Percentiles rank a stretch among this genome's conserved stretches.
Conservation (phyloP, 768 basidiomycete species). For the Lactarius hengduanensis region DNA sequence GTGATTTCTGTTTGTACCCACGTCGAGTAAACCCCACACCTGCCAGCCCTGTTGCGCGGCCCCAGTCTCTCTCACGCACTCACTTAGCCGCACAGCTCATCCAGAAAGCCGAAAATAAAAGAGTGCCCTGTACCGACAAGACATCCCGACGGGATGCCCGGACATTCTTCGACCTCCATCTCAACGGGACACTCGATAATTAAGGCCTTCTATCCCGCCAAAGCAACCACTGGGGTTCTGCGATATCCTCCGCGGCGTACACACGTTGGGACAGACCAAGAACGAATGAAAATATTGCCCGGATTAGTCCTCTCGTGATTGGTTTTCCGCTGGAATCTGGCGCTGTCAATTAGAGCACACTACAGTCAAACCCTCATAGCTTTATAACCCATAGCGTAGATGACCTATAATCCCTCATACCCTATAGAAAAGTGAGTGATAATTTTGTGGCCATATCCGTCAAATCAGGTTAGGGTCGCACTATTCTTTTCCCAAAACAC, state of each 20-base stretch:
- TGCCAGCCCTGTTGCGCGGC: neutral
- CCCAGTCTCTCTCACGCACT: neutral
- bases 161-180: neutral
- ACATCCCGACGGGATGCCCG: neutral
- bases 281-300: neutral
- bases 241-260: slow-evolving; percentile 13
- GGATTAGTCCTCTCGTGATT: neutral
- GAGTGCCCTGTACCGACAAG: neutral
- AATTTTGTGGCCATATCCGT: too few relatives aligned
- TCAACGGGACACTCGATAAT: neutral
- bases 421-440: too few relatives aligned
- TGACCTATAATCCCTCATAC: too few relatives aligned
- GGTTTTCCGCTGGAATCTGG: neutral
- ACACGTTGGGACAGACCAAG: slow-evolving; percentile 1
- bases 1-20: neutral
- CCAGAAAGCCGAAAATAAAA: neutral
- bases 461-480: too few relatives aligned
- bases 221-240: slow-evolving; percentile 3
- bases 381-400: too few relatives aligned
- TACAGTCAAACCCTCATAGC: too few relatives aligned
- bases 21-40: neutral
- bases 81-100: neutral
- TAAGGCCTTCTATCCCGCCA: slow-evolving; percentile 7
- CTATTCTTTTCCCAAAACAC: too few relatives aligned
- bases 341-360: neutral